Evolutionary conservation across 371 early-diverging fungal species (phyloP).

Genomic region (Mortierella sp.): DNA sequence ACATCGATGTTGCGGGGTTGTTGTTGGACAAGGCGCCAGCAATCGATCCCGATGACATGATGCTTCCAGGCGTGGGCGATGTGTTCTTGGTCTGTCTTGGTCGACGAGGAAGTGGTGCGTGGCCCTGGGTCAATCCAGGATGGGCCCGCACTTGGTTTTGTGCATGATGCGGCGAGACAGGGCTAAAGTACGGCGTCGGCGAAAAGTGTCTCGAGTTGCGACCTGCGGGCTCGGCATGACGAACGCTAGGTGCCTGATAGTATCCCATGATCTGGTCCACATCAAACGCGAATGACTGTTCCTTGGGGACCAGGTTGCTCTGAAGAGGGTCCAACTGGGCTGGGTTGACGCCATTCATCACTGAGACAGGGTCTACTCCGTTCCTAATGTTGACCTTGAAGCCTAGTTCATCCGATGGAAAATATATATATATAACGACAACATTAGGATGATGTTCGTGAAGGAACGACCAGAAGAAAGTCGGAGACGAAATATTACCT

Average conservation of each 20-base stretch:
- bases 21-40: background rate
- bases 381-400: slow-evolving; percentile 31
- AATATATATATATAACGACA: background rate
- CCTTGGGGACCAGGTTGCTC: slow-evolving; percentile 25
- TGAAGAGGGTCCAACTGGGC: slow-evolving; percentile 15
- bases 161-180: slow-evolving; percentile 23
- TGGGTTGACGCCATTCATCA: slow-evolving; percentile 12
- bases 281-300: slow-evolving; percentile 33
- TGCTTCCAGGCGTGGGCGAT: slow-evolving; percentile 9
- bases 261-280: slow-evolving; percentile 44
- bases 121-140: slow-evolving; percentile 36
- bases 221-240: slow-evolving; percentile 20
- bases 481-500: slow-evolving; percentile 2
- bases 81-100: slow-evolving; percentile 36
- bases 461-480: background rate
- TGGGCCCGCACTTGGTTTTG: slow-evolving; percentile 17
- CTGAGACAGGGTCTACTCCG: slow-evolving; percentile 14
- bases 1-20: slow-evolving; percentile 7
- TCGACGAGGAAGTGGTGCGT: slow-evolving; percentile 35
- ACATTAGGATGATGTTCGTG: background rate
- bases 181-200: slow-evolving; percentile 35
- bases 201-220: slow-evolving; percentile 41
- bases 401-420: slow-evolving; percentile 11
- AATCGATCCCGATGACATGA: background rate
- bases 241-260: slow-evolving; percentile 19